phyloP scores from a whole-genome alignment of 192 early-diverging fungal genomes.

The Coemansia sp. region DNA sequence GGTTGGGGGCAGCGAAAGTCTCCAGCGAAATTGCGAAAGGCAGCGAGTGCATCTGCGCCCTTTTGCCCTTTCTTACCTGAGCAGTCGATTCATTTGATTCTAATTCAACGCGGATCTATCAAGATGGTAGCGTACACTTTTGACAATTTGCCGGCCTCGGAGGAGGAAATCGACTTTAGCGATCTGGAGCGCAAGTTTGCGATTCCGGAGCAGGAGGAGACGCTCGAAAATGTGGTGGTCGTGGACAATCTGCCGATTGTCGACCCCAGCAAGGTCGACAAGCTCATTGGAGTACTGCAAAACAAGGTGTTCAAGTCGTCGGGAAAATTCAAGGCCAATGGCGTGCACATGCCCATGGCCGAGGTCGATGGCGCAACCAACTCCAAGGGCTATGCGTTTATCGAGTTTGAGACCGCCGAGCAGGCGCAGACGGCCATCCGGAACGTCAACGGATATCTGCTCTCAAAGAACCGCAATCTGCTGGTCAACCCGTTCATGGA shows the following conservation, averaged over 20 bases:
- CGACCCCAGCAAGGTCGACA: slow-evolving; percentile 79
- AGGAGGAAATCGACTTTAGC: slow-evolving; percentile 84
- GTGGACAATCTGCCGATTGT: slow-evolving; percentile 90
- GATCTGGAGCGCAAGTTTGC: slow-evolving; percentile 77
- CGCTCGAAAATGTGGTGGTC: slow-evolving; percentile 78
- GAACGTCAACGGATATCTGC: slow-evolving; percentile 66
- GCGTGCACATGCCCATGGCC: slow-evolving; percentile 86
- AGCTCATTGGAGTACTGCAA: slow-evolving; percentile 65
- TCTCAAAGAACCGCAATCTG: slow-evolving; percentile 80
- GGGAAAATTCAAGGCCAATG: slow-evolving; percentile 75
- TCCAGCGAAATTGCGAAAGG: not conserved
- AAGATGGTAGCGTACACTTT: slow-evolving; percentile 46
- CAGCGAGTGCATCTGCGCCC: not conserved
- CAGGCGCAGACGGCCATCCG: slow-evolving; percentile 76
- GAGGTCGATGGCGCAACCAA: slow-evolving; percentile 58
- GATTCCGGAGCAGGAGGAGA: slow-evolving; percentile 70
- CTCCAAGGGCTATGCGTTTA: slow-evolving; percentile 90
- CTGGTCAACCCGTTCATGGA: slow-evolving; percentile 88
- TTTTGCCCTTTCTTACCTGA: slow-evolving; percentile 2
- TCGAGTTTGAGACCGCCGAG: slow-evolving; percentile 87
- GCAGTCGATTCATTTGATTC: not conserved
- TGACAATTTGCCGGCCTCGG: slow-evolving; percentile 60
- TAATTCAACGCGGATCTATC: not conserved
- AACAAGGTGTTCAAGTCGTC: slow-evolving; percentile 73
- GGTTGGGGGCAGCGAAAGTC: not conserved